These are phyloP conservation scores for Mycena maculata DNA, from an alignment of 768 basidiomycete genomes.

Conservation along the genomic window DNA sequence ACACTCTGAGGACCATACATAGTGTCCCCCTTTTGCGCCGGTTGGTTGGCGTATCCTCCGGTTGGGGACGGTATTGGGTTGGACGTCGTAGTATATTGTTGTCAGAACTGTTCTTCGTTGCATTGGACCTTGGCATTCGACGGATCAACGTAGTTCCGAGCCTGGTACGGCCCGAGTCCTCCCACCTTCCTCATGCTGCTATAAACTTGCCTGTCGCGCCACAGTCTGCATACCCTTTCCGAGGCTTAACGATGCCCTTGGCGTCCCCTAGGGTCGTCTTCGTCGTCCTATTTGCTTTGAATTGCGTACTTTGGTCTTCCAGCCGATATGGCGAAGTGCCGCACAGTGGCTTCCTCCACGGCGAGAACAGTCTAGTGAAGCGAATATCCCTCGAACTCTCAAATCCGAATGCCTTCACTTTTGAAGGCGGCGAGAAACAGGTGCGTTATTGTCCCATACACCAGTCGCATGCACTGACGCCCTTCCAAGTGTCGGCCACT, in stretches of 20 bases:
- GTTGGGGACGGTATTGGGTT: too few relatives aligned
- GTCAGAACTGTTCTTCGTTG: too few relatives aligned
- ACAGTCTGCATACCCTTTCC: background rate
- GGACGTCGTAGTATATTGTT: too few relatives aligned
- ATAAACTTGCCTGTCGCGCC: background rate
- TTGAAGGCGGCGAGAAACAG: conserved; percentile 41
- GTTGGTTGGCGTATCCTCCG: background rate
- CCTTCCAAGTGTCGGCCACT: conserved; percentile 74
- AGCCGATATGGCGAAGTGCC: conserved; percentile 59
- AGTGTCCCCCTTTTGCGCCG: too few relatives aligned
- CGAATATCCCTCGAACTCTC: conserved; percentile 54
- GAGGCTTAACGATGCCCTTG: conserved; percentile 56
- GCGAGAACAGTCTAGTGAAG: conserved; percentile 53
- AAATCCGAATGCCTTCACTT: conserved; percentile 39
- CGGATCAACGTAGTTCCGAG: background rate
- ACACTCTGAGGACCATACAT: too few relatives aligned
- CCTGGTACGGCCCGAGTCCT: background rate
- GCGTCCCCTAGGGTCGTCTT: conserved; percentile 62
- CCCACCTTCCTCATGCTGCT: conserved; percentile 20
- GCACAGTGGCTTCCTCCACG: conserved; percentile 39
- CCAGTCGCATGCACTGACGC: background rate
- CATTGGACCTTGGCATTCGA: too few relatives aligned
- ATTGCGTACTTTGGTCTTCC: conserved; percentile 75
- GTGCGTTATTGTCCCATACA: conserved; percentile 34
- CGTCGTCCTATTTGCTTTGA: conserved; percentile 62